phyloP scores from a whole-genome alignment of 1,284 basidiomycete species.

The Stygiomarasmius scandens region DNA sequence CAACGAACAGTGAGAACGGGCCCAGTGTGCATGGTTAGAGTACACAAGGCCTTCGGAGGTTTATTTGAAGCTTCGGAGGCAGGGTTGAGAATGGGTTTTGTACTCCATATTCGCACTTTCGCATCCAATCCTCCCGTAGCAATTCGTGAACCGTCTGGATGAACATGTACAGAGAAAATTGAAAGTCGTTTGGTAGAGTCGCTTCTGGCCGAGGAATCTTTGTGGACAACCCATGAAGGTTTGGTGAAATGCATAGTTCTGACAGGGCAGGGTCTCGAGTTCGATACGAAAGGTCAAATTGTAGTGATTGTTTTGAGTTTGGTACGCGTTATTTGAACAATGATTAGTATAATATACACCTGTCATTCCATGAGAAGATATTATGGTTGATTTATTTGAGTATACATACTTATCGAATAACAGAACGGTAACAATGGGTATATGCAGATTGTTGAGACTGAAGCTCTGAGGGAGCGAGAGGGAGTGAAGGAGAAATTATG shows the following conservation, averaged over 20 bases:
- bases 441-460: too few relatives aligned
- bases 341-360: too few relatives aligned
- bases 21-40: slow-evolving; percentile 92
- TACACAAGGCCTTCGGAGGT: slow-evolving; percentile 87
- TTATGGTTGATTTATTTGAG: too few relatives aligned
- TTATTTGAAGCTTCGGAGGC: slow-evolving; percentile 73
- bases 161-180: slow-evolving; percentile 92
- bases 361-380: too few relatives aligned
- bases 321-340: too few relatives aligned
- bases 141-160: slow-evolving; percentile 94
- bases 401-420: too few relatives aligned
- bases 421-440: too few relatives aligned
- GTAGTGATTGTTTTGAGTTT: too few relatives aligned
- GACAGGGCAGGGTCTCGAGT: not conserved
- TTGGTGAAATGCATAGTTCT: slow-evolving; percentile 71
- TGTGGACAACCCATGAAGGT: slow-evolving; percentile 74
- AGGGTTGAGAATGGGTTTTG: slow-evolving; percentile 84
- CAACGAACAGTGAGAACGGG: slow-evolving; percentile 94
- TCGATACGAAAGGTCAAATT: too few relatives aligned
- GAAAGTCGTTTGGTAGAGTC: slow-evolving; percentile 73
- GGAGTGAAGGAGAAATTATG: too few relatives aligned
- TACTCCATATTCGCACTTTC: slow-evolving; percentile 97
- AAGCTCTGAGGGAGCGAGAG: too few relatives aligned
- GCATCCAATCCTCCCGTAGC: slow-evolving; percentile 96
- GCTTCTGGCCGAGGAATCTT: slow-evolving; percentile 49